Conservation (phyloP, 108 stramenopile genomes). For the Nitzschia putrida region DNA sequence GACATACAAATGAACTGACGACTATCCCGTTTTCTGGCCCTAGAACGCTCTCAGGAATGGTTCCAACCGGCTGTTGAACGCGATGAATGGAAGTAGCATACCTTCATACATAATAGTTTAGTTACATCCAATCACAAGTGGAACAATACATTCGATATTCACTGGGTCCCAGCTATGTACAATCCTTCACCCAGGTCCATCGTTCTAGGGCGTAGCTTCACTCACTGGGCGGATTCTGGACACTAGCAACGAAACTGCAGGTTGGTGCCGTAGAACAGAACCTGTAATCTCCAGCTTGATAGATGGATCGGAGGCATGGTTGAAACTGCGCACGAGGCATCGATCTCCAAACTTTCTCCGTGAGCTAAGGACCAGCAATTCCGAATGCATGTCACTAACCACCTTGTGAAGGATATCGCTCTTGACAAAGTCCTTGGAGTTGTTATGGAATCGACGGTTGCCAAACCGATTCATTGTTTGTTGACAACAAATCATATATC, state of each 20-base stretch:
- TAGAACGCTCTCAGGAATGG: slow-evolving; percentile 31
- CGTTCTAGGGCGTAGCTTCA: neutral
- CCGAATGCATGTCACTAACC: slow-evolving; percentile 55
- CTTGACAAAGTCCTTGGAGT: slow-evolving; percentile 29
- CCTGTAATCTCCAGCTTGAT: slow-evolving; percentile 41
- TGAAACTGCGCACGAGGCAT: slow-evolving; percentile 43
- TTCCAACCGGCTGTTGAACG: slow-evolving; percentile 27
- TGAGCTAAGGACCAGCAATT: slow-evolving; percentile 45
- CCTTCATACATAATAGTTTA: too few species aligned
- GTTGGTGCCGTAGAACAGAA: slow-evolving; percentile 45
- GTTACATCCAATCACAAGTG: neutral
- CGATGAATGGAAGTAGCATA: slow-evolving; percentile 25
- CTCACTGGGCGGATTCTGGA: slow-evolving; percentile 32
- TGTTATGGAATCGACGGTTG: slow-evolving; percentile 46
- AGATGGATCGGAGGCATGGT: slow-evolving; percentile 25
- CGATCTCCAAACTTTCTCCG: slow-evolving; percentile 26
- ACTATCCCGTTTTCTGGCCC: slow-evolving; percentile 31
- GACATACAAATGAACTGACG: slow-evolving; percentile 29
- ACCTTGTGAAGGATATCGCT: slow-evolving; percentile 39
- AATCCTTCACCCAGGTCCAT: too few species aligned
- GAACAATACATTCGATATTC: neutral
- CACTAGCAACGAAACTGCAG: slow-evolving; percentile 51
- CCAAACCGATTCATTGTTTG: slow-evolving; percentile 60
- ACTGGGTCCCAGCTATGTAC: too few species aligned
- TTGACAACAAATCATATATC: slow-evolving; percentile 58